Percentiles rank a stretch among this genome's conserved stretches.
Conservation (phyloP, 176 grass and related monocot genomes). For the Pontederia paniculata region DNA sequence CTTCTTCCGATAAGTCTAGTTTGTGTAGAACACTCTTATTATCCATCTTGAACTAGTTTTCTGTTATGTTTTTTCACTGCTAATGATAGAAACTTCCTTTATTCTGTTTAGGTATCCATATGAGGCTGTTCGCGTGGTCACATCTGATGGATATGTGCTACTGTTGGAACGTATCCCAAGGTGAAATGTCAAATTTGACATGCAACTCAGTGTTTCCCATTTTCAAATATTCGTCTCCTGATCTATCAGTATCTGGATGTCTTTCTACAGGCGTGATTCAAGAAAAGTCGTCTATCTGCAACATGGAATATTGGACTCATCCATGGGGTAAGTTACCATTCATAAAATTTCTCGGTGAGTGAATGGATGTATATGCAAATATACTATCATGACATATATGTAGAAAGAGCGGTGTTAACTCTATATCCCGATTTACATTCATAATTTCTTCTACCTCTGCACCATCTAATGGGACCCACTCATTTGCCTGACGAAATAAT, state of each 20-base stretch:
- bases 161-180: slow-evolving; percentile 93
- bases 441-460: too few relatives aligned
- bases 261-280: slow-evolving; percentile 59
- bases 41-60: too few relatives aligned
- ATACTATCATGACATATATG: too few relatives aligned
- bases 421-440: too few relatives aligned
- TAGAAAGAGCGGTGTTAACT: too few relatives aligned
- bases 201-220: background rate
- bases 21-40: too few relatives aligned
- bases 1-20: too few relatives aligned
- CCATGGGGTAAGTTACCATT: slow-evolving; percentile 72
- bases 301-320: slow-evolving; percentile 94
- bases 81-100: background rate
- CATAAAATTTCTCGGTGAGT: background rate
- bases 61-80: background rate
- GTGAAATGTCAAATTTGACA: slow-evolving; percentile 19
- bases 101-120: slow-evolving; percentile 61
- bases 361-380: background rate
- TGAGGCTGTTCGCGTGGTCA: slow-evolving; percentile 85
- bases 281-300: slow-evolving; percentile 76
- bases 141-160: slow-evolving; percentile 92
- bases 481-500: too few relatives aligned
- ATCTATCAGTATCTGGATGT: slow-evolving; percentile 6
- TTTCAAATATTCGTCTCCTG: slow-evolving; percentile 19
- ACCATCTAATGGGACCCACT: too few relatives aligned